Base-by-base conservation (phyloP, 768 basidiomycete species). In the Nevesoporus exiguus region DNA sequence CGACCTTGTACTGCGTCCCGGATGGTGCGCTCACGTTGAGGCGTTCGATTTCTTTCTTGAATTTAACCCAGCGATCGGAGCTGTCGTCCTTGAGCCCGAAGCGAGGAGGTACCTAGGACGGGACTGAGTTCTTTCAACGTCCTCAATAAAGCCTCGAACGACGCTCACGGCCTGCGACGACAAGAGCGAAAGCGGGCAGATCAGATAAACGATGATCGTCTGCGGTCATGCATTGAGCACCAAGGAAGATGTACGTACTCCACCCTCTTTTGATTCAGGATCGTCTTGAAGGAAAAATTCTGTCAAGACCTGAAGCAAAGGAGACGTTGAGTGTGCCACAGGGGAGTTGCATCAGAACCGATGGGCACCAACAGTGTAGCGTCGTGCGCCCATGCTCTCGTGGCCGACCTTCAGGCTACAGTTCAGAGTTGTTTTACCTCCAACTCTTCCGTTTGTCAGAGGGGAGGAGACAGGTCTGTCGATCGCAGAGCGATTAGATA, bases 11-110 rank as follows among this genome's bases (percentile, higher is more conserved):
- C 11, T 68, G 68, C 22, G 73, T 73, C 2, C 68, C 71, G 0
- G 61, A 47, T 2, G 68, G 66, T 1, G 80, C 76, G 3, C 60
- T 57, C 1, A 61, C 55, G 53, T 86, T 85, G 50, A 89, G 63
- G 15, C 65, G 58, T 3, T 66, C 52, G 10, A 90, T 67, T 19
- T 72, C 65, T 0, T 43, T 30, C 44, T 66, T 66, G 59, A 87
- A 76, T 6, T 58, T 74, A 7, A 50, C 51, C 86, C 86, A 89
- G 42, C 81, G 72, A 29, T 77, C 67, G 0, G 72, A 52, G 0
- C 79, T 75, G 4, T 74, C 66, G 48, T 88, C 84, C 13, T 80
- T 56, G 15, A 88, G 74, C 15, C 85, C 86, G 49, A 88, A 85
- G 15, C 78, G 71, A 5, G 76, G 67, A 0, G 78, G 83, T 21